A percentile compares a stretch with the other conserved stretches of the same genome.
phyloP scores from a whole-genome alignment of 2,329 filamentous ascomycete species.

The Aspergillus tanneri region DNA sequence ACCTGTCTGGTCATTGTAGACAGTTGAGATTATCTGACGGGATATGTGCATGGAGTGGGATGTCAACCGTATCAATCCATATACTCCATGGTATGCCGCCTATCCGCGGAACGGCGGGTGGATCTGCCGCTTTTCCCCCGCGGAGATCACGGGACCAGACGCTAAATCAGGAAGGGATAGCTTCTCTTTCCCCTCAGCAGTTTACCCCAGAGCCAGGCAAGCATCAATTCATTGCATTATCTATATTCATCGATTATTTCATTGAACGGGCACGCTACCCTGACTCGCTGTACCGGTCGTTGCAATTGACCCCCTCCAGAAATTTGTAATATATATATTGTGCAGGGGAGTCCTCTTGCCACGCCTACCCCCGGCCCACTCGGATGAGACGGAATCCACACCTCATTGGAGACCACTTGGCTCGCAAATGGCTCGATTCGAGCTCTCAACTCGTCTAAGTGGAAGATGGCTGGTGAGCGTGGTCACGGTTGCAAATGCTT shows the following conservation, averaged over 20 bases:
- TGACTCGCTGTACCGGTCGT: neutral
- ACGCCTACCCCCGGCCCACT: neutral
- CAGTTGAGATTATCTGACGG: neutral
- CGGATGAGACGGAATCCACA: neutral
- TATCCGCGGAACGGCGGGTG: neutral
- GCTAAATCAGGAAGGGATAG: neutral
- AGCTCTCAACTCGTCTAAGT: neutral
- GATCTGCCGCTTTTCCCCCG: neutral
- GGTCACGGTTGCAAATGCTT: neutral
- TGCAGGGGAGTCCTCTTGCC: neutral
- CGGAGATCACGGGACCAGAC: neutral
- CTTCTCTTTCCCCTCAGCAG: neutral
- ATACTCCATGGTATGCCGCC: neutral
- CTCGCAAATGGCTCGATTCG: neutral
- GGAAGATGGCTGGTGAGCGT: neutral
- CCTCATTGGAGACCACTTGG: neutral
- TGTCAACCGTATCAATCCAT: neutral
- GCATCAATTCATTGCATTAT: neutral
- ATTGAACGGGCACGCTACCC: no score
- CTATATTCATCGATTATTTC: no score
- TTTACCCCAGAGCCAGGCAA: neutral
- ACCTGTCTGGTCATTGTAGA: slow-evolving; percentile 18
- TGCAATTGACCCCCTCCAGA: neutral
- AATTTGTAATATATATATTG: neutral
- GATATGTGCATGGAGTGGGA: neutral